phyloP scores from a whole-genome alignment of 495 filamentous ascomycete genomes.

The Neurospora terricola region DNA sequence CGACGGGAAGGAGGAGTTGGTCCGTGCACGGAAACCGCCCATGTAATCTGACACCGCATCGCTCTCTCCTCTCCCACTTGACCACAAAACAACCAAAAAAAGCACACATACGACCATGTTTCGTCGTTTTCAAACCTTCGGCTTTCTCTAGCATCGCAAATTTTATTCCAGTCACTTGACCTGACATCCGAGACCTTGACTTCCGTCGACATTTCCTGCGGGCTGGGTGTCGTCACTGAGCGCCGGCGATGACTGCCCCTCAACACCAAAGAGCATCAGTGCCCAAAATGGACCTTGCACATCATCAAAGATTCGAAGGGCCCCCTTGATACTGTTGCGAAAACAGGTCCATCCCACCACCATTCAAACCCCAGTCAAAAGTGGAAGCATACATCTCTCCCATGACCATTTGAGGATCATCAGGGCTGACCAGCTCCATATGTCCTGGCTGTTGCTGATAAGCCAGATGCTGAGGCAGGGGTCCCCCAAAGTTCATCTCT shows the following conservation, averaged over 20 bases:
- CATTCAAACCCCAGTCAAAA: neutral
- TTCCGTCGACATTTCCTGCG: neutral
- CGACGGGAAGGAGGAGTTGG: neutral
- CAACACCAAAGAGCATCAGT: neutral
- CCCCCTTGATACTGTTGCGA: neutral
- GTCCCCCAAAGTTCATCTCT: neutral
- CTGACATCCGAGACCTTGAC: neutral
- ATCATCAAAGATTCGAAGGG: neutral
- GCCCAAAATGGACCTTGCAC: neutral
- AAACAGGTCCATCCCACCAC: neutral
- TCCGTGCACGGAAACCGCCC: neutral
- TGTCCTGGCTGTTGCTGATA: neutral
- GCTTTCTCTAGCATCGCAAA: neutral
- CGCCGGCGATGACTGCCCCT: neutral
- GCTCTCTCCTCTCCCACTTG: neutral
- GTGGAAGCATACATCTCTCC: neutral
- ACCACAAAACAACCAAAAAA: neutral
- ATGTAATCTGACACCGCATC: neutral
- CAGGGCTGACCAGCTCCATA: neutral
- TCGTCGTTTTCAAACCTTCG: neutral
- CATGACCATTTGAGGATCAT: neutral
- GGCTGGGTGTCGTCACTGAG: neutral
- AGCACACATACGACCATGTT: neutral
- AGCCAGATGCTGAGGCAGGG: neutral
- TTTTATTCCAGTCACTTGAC: neutral